Conservation (phyloP, 2,329 filamentous ascomycete genomes). For the Trematosphaeria pertusa region DNA sequence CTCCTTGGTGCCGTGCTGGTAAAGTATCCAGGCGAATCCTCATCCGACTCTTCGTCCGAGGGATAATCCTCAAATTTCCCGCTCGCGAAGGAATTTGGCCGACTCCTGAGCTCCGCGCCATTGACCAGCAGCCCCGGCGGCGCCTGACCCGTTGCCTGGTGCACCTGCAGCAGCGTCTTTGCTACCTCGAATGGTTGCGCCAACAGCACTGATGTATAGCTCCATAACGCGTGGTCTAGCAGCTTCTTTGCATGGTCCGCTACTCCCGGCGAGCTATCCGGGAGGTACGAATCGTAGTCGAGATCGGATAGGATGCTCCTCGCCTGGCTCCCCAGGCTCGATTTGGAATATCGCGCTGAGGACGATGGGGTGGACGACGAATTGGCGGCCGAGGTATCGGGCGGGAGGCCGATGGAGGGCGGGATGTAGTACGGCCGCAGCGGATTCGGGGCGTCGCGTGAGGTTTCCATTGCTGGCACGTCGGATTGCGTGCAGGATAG, state of each 20-base stretch:
- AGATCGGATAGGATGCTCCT: constrained; percentile 88
- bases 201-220: constrained; percentile 87
- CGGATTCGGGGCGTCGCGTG: constrained; percentile 63
- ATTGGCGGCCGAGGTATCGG: constrained; percentile 50
- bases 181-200: constrained; percentile 97
- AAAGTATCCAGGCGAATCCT: constrained; percentile 78
- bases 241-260: constrained; percentile 78
- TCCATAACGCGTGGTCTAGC: constrained; percentile 86
- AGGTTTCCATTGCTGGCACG: constrained; percentile 48
- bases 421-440: constrained; percentile 75
- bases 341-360: constrained; percentile 47
- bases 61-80: constrained; percentile 51
- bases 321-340: constrained; percentile 67
- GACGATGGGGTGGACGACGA: constrained; percentile 41
- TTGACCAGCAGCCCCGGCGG: constrained; percentile 28
- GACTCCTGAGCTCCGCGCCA: constrained; percentile 31
- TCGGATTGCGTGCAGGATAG: constrained; percentile 9
- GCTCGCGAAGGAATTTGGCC: constrained; percentile 41
- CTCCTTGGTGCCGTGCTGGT: constrained; percentile 70
- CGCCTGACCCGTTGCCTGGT: constrained; percentile 53
- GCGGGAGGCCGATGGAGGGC: constrained; percentile 68
- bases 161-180: constrained; percentile 88
- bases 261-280: constrained; percentile 72
- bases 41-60: constrained; percentile 77
- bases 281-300: constrained; percentile 87